A percentile compares a stretch with the other conserved stretches of the same genome.
These are phyloP conservation scores for Cytospora piceae DNA, from an alignment of 2,329 filamentous ascomycete species.

Conservation along the genomic window DNA sequence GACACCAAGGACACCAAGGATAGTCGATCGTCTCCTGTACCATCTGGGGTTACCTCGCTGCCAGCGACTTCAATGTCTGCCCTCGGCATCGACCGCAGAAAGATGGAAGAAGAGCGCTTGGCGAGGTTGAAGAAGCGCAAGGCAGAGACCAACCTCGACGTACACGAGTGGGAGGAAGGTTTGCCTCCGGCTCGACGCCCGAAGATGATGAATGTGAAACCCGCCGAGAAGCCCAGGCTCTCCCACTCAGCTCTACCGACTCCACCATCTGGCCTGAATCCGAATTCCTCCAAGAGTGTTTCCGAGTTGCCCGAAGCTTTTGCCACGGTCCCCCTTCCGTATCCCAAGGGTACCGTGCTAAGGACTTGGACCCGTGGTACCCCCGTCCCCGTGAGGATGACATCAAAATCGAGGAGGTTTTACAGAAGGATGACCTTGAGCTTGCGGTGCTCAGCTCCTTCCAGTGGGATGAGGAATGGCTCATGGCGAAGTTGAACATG, in stretches of 20 bases:
- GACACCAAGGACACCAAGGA: constrained; percentile 13
- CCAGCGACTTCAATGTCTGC: constrained; percentile 38
- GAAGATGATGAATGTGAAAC: constrained; percentile 3
- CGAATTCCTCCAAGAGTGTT: constrained; percentile 5
- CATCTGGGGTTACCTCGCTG: background rate
- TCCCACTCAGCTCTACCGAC: constrained; percentile 10
- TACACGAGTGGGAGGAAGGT: constrained; percentile 17
- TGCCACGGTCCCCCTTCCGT: constrained; percentile 41
- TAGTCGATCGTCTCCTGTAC: background rate
- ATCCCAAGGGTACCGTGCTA: constrained; percentile 69
- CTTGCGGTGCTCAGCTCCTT: constrained; percentile 86
- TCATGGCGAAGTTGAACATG: constrained; percentile 71
- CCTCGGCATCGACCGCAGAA: constrained; percentile 70
- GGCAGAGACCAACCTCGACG: constrained; percentile 22
- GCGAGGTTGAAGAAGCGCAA: constrained; percentile 66
- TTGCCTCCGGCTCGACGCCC: constrained; percentile 27
- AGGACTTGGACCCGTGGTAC: constrained; percentile 76
- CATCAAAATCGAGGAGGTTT: constrained; percentile 84
- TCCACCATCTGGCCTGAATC: constrained; percentile 9
- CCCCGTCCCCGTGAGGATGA: constrained; percentile 64
- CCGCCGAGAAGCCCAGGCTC: constrained; percentile 8
- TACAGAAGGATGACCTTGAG: constrained; percentile 72
- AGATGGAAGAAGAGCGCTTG: constrained; percentile 85
- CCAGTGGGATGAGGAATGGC: constrained; percentile 82
- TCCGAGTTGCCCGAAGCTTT: background rate